A percentile compares a stretch with the other conserved stretches of the same genome.
These are phyloP conservation scores for Candida ovalis DNA, from an alignment of 805 yeast species.

Conservation along the genomic window DNA sequence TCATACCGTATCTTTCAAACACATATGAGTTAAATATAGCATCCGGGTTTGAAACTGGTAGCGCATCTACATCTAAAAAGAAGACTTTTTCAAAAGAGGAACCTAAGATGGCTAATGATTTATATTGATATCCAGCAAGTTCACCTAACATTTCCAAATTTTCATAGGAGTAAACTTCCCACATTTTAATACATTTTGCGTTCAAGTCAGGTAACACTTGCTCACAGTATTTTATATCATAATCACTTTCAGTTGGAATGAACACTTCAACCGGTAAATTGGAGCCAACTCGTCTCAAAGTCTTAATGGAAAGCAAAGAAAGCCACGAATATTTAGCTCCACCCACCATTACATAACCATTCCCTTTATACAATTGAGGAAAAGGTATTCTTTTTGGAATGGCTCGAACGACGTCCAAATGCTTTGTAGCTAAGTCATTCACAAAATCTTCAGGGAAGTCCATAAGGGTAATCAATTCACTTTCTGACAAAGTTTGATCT, in stretches of 20 bases:
- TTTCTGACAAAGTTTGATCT: slow-evolving; percentile 5
- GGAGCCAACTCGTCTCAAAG: slow-evolving; percentile 37
- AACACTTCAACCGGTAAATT: slow-evolving; percentile 37
- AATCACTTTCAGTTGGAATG: slow-evolving; percentile 33
- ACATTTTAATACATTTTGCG: slow-evolving; percentile 37
- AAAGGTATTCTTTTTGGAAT: slow-evolving; percentile 39
- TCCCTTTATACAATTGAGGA: slow-evolving; percentile 16
- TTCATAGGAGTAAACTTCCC: slow-evolving; percentile 32
- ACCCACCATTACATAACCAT: slow-evolving; percentile 34
- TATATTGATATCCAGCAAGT: slow-evolving; percentile 28
- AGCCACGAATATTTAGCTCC: slow-evolving; percentile 37
- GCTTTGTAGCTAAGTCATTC: slow-evolving; percentile 39
- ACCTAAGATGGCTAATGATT: slow-evolving; percentile 47
- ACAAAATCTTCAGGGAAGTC: slow-evolving; percentile 33
- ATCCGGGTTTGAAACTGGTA: slow-evolving; percentile 66
- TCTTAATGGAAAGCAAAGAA: slow-evolving; percentile 32
- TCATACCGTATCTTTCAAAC: slow-evolving; percentile 45
- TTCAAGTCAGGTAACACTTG: slow-evolving; percentile 32
- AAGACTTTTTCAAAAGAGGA: slow-evolving; percentile 72
- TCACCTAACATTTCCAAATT: slow-evolving; percentile 7
- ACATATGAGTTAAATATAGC: slow-evolving; percentile 54
- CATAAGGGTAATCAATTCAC: slow-evolving; percentile 3
- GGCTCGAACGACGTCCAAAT: slow-evolving; percentile 36
- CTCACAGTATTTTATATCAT: slow-evolving; percentile 36
- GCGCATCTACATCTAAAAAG: slow-evolving; percentile 72